Conservation (phyloP, 2,329 filamentous ascomycete species). For the Fusarium clavum region DNA sequence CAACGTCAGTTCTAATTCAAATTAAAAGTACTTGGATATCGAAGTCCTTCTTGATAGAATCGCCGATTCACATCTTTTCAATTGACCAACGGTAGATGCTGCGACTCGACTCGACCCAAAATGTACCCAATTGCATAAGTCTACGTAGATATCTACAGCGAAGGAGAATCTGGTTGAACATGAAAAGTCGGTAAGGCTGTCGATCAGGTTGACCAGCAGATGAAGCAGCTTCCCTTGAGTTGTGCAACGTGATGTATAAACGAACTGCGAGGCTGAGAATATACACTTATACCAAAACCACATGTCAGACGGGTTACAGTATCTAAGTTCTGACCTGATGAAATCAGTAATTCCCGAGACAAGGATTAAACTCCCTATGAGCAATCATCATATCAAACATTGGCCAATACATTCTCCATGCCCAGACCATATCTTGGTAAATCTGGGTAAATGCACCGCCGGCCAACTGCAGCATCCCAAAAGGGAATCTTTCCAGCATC, state of each 20-base stretch:
- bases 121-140: background rate
- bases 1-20: background rate
- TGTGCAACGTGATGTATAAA: background rate
- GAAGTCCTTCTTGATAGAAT: background rate
- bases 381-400: background rate
- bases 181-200: constrained; percentile 7
- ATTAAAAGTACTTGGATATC: background rate
- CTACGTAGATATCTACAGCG: background rate
- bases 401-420: background rate
- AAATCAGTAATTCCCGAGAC: background rate
- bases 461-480: constrained; percentile 23
- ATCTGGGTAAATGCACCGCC: background rate
- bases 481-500: constrained; percentile 6
- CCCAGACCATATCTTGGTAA: background rate
- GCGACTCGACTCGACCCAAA: background rate
- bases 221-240: constrained; percentile 1
- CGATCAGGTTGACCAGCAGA: background rate
- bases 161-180: background rate
- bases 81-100: background rate
- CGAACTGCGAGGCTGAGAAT: constrained; percentile 19
- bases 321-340: background rate
- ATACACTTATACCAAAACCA: background rate
- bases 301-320: background rate
- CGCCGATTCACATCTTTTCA: background rate
- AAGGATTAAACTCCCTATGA: background rate